phyloP scores from a whole-genome alignment of 2,329 filamentous ascomycete genomes.

The Epichloe scottii region DNA sequence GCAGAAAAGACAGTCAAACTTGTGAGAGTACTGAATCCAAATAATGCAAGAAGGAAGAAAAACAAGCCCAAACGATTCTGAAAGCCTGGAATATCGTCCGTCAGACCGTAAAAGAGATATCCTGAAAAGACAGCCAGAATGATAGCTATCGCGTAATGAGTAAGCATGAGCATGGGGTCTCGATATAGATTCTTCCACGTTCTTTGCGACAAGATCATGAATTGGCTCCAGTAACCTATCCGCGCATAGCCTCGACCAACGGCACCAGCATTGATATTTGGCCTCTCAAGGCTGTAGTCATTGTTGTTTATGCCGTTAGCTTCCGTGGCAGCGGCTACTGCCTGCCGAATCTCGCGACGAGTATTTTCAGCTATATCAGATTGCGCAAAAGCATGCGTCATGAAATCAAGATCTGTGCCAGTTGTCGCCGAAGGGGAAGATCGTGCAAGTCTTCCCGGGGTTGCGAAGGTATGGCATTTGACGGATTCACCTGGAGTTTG shows the following conservation, averaged over 20 bases:
- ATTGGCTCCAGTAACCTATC: slow-evolving; percentile 68
- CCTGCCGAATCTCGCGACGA: slow-evolving; percentile 64
- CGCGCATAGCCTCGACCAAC: slow-evolving; percentile 73
- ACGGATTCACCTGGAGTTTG: slow-evolving; percentile 35
- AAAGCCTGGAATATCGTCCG: slow-evolving; percentile 92
- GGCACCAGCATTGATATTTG: slow-evolving; percentile 40
- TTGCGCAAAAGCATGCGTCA: slow-evolving; percentile 62
- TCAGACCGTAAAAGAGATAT: slow-evolving; percentile 91
- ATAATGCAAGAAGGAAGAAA: slow-evolving; percentile 91
- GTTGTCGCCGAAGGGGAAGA: slow-evolving; percentile 43
- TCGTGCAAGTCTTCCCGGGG: slow-evolving; percentile 59
- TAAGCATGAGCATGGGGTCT: slow-evolving; percentile 96
- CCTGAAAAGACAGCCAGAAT: slow-evolving; percentile 87
- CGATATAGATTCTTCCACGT: slow-evolving; percentile 97
- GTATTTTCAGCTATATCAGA: slow-evolving; percentile 68
- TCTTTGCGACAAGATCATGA: slow-evolving; percentile 74
- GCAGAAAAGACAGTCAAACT: slow-evolving; percentile 87
- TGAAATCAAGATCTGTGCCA: slow-evolving; percentile 67
- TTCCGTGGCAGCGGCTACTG: slow-evolving; percentile 49
- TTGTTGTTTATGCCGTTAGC: slow-evolving; percentile 54
- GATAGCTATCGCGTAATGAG: slow-evolving; percentile 95
- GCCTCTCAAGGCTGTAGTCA: slow-evolving; percentile 30
- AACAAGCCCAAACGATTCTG: slow-evolving; percentile 95
- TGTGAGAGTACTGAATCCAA: slow-evolving; percentile 92
- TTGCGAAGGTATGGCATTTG: slow-evolving; percentile 37